Conservation (phyloP, 805 yeast genomes). For the Candida coquimbonensis region DNA sequence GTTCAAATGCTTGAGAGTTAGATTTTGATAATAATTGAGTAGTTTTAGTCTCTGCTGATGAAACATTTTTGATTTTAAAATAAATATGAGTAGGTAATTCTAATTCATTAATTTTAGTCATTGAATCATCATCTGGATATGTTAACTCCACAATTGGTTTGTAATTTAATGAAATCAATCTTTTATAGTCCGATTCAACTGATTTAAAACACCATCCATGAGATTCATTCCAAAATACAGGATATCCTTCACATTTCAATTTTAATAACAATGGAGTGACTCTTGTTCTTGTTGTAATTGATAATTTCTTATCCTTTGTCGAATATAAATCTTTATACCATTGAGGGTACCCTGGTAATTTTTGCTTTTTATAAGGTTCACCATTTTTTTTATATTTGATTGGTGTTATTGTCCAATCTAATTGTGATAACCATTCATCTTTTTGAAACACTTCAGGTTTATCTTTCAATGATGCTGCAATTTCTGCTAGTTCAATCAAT, state of each 20-base stretch:
- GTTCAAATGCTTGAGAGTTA: conserved; percentile 65
- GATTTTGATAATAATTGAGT: conserved; percentile 73
- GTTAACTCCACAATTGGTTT: conserved; percentile 6
- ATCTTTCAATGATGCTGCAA: conserved; percentile 42
- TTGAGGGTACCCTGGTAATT: conserved; percentile 83
- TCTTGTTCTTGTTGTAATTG: conserved; percentile 65
- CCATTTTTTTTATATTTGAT: conserved; percentile 61
- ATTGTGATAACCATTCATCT: conserved; percentile 88
- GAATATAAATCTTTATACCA: conserved; percentile 72
- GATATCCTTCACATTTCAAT: conserved; percentile 79
- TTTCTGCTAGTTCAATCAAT: conserved; percentile 52
- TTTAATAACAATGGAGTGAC: conserved; percentile 69
- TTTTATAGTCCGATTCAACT: conserved; percentile 24
- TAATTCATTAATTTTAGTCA: conserved; percentile 1
- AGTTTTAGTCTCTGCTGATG: conserved; percentile 69
- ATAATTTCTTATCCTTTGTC: conserved; percentile 36
- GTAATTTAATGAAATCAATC: conserved; percentile 31
- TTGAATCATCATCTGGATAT: conserved; percentile 8
- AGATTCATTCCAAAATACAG: conserved; percentile 71
- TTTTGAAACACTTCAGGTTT: conserved; percentile 33
- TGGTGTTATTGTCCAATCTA: conserved; percentile 77
- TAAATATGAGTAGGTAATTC: conserved; percentile 20
- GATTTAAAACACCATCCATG: conserved; percentile 89
- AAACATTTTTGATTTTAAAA: conserved; percentile 84
- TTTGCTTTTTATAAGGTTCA: conserved; percentile 62